phyloP scores from a whole-genome alignment of 2,329 filamentous ascomycete genomes.

The Graphilbum sp. region DNA sequence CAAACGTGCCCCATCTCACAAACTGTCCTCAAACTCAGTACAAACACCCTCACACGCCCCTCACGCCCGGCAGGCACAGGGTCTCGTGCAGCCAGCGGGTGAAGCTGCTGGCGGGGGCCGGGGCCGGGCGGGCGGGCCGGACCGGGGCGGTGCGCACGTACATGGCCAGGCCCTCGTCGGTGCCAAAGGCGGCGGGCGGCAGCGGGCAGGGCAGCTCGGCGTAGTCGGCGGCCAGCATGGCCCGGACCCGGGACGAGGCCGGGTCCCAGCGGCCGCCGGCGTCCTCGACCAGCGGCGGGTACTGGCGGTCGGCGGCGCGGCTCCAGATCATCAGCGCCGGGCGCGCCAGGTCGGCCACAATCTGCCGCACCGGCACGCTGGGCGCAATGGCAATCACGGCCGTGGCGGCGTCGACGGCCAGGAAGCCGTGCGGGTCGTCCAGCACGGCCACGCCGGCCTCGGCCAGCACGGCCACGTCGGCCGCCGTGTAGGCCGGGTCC shows the following conservation, averaged over 20 bases:
- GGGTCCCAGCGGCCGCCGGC: slow-evolving; percentile 7
- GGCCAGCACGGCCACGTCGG: slow-evolving; percentile 11
- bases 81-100: no score
- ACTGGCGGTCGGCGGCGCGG: background rate
- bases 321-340: slow-evolving; percentile 16
- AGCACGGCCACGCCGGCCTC: slow-evolving; percentile 13
- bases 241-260: slow-evolving; percentile 7
- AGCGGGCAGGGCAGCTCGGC: slow-evolving; percentile 5
- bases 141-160: slow-evolving; percentile 10
- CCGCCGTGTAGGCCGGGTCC: slow-evolving; percentile 12
- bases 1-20: no score
- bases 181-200: slow-evolving; percentile 7
- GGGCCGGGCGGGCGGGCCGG: no score
- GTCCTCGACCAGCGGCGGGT: slow-evolving; percentile 3
- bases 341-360: slow-evolving; percentile 17
- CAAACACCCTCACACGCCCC: no score
- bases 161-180: slow-evolving; percentile 5
- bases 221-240: slow-evolving; percentile 6
- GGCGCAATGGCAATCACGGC: slow-evolving; percentile 15
- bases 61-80: no score
- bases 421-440: slow-evolving; percentile 16
- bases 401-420: slow-evolving; percentile 15
- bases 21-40: no score
- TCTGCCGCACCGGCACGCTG: slow-evolving; percentile 15
- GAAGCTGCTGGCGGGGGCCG: no score